Percentiles rank a stretch among this genome's conserved stretches.
Evolutionary conservation across 768 basidiomycete species (phyloP).

Genomic region (Mycena latifolia): DNA sequence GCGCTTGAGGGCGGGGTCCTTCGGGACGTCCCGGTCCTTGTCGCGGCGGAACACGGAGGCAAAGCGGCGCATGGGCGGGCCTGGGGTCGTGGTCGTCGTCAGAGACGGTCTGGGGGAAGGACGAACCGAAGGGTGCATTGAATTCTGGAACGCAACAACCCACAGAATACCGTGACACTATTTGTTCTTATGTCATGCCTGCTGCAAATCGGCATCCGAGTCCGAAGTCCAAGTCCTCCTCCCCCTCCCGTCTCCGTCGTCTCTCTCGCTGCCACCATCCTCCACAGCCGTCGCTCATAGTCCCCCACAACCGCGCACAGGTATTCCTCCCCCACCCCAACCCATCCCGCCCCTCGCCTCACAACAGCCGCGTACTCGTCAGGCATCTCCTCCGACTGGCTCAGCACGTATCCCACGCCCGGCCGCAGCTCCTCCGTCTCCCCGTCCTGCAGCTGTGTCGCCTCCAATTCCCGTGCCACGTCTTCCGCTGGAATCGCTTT

Average conservation of each 20-base stretch:
- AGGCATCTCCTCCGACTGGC: constrained; percentile 73
- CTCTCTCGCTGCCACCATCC: constrained; percentile 58
- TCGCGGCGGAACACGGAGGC: constrained; percentile 64
- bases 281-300: constrained; percentile 73
- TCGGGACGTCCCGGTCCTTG: constrained; percentile 52
- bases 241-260: constrained; percentile 7
- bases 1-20: constrained; percentile 44
- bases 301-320: constrained; percentile 69
- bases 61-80: constrained; percentile 81
- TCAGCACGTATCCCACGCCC: constrained; percentile 74
- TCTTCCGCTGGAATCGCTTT: constrained; percentile 23
- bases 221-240: background rate
- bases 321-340: constrained; percentile 66
- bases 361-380: constrained; percentile 65
- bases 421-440: constrained; percentile 51
- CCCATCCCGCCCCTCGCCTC: constrained; percentile 62
- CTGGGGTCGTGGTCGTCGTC: constrained; percentile 7
- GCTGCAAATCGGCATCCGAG: no score
- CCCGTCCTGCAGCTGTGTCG: constrained; percentile 31
- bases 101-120: background rate
- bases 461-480: constrained; percentile 19
- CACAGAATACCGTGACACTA: no score
- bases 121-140: background rate
- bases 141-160: no score
- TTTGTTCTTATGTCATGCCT: no score